Evolutionary conservation across 352 stramenopile genomes (phyloP), one percentile per base, ranked within the genome.

Genomic region (Pythium aristosporum): DNA sequence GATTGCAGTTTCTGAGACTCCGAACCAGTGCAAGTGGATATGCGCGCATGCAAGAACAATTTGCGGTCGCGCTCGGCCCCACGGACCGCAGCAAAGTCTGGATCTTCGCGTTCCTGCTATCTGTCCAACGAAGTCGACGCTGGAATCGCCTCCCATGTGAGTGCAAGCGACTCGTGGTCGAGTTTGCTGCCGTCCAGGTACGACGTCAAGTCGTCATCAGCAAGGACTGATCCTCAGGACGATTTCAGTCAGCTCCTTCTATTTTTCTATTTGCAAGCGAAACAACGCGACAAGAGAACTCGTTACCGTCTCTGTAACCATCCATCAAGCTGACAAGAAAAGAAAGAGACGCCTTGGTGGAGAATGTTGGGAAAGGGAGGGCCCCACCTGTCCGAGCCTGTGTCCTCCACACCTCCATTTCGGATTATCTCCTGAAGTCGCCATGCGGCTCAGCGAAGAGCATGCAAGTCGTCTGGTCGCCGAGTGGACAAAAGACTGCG

Each of bases 31-130:
- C n/a, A 30, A 5, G 21, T 9, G 21, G n/a, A 28, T 6, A 23
- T 20, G n/a, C n/a, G n/a, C n/a, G n/a, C n/a, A n/a, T 50, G 6
- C 7, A 32, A 12, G 21, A 30, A 8, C 44, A 32, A 20, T 53
- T 36, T 39, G 48, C 48, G 7, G 20, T 55, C 15, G 9, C 30
- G 28, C 12, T 55, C 13, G 48, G 48, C 2, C 28, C 48, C 4
- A 42, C 48, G 48, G 15, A 21, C 5, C 10, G 48, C 28, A 48
- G 51, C 51, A 46, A 48, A 47, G 12, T 11, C 12, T 36, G 18
- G 34, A 16, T 58, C 10, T 46, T 36, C 23, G 51, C 34, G 34
- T 58, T 58, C 21, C 34, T 58, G 34, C 21, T 46, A n/a, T 34
- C 4, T 20, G 34, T 42, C 15, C 25, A 28, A 21, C 15, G 15